Evolutionary conservation across 257 asterid genomes (phyloP).

Genomic region (Solanum habrochaites): DNA sequence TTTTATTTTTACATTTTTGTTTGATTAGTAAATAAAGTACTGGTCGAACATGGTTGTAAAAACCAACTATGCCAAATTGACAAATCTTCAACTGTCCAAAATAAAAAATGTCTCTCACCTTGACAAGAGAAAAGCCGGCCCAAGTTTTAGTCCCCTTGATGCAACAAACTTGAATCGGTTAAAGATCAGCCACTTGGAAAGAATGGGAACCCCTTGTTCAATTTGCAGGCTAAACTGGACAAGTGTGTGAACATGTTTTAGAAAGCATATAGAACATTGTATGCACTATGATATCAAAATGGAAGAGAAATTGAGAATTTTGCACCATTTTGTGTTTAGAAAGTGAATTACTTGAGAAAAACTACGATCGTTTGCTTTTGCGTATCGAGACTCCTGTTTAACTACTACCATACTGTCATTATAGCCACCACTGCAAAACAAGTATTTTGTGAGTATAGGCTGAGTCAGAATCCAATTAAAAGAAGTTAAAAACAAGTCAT

Average conservation of each 20-base stretch:
- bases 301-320: not conserved
- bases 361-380: conserved; percentile 59
- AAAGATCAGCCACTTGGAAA: conserved; percentile 85
- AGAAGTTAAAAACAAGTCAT: not conserved
- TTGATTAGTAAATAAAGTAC: not conserved
- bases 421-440: conserved; percentile 63
- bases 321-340: not conserved
- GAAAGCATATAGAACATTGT: not conserved
- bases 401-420: conserved; percentile 87
- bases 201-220: conserved; percentile 95
- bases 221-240: conserved; percentile 84
- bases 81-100: not conserved
- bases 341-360: conserved; percentile 62
- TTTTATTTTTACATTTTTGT: not conserved
- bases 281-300: not conserved
- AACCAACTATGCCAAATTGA: not conserved
- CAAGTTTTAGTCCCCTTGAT: conserved; percentile 73
- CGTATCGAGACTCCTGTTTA: conserved; percentile 87
- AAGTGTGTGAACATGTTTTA: conserved; percentile 1
- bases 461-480: not conserved
- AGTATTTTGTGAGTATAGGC: not conserved
- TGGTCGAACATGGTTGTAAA: not conserved
- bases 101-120: conserved; percentile 32
- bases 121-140: conserved; percentile 82
- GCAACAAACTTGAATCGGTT: conserved; percentile 85